Conservation (phyloP, 305 asterid genomes). For the Fraxinus floribunda region DNA sequence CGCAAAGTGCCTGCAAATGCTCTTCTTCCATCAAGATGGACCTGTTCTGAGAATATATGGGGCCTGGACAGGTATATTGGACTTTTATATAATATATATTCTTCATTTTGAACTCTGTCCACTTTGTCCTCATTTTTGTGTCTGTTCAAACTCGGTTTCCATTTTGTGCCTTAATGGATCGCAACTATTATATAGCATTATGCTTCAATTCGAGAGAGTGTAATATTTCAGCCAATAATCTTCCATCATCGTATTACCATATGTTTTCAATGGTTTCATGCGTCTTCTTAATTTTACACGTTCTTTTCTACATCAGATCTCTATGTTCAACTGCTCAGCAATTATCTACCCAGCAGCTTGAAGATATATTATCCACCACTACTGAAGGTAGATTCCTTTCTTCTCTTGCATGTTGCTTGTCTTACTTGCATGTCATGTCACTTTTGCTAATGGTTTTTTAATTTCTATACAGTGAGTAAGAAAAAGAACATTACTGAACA, state of each 20-base stretch:
- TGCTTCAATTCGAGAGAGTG: background rate
- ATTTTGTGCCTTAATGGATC: background rate
- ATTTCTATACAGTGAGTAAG: slow-evolving; percentile 31
- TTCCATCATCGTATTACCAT: background rate
- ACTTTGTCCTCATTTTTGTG: background rate
- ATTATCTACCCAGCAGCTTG: slow-evolving; percentile 32
- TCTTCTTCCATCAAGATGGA: slow-evolving; percentile 74
- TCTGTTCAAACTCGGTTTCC: slow-evolving; percentile 1
- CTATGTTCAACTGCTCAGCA: slow-evolving; percentile 41
- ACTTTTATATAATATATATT: slow-evolving; percentile 12
- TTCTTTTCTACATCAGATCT: slow-evolving; percentile 32
- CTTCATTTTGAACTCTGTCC: background rate
- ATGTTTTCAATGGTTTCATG: background rate
- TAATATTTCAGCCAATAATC: background rate
- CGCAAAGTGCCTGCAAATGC: slow-evolving; percentile 79
- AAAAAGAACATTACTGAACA: slow-evolving; percentile 34
- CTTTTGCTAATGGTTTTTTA: background rate
- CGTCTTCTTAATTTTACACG: slow-evolving; percentile 1
- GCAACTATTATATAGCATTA: background rate
- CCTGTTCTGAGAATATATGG: slow-evolving; percentile 71
- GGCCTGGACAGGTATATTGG: slow-evolving; percentile 64
- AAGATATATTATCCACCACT: slow-evolving; percentile 29
- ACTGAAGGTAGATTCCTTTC: slow-evolving; percentile 25
- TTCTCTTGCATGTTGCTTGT: background rate
- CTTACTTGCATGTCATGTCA: background rate